Evolutionary conservation across 1,284 basidiomycete genomes (phyloP), one percentile per base, ranked within the genome.

Genomic region (Pholiota adiposa): DNA sequence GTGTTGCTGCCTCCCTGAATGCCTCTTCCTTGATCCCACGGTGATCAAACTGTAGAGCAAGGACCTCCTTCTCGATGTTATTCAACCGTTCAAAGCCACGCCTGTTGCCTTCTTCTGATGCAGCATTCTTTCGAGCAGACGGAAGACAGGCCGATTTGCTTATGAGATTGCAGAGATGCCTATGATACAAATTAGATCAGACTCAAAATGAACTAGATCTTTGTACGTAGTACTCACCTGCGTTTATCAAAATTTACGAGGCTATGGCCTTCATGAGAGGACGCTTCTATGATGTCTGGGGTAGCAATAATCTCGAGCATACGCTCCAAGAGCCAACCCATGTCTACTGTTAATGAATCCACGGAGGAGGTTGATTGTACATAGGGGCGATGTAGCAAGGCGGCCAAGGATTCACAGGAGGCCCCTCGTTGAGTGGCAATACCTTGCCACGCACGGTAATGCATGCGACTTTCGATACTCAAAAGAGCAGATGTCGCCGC

Each of bases 171-270:
- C 81, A 85, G 23, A 92, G 72, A 63, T 90, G 84, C 66, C 90
- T 92, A 63, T 0, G 61, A 48, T 62, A 55, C 61, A 55, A 61
- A 49, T 56, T 56, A 31, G 43, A 36, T 38, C 14, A 33, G 19
- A 18, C 7, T 23, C 38, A 12, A 34, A 58, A n/a, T 60, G 49
- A 25, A 55, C 64, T 41, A 65, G 57, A 46, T 41, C n/a, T 33
- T 27, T 14, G 29, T 36, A 11, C n/a, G 48, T n/a, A n/a, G n/a
- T 21, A 66, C 78, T 62, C 64, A 91, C 90, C 92, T 84, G 63
- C 92, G 83, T 70, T 93, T 93, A 64, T 92, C 89, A 64, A 93
- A 85, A 68, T 92, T 93, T 54, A 94, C 82, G 38, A 93, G 80
- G 38, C 76, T 82, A 36, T 82, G 79, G 21, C 78, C 77, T 61